A percentile compares a stretch with the other conserved stretches of the same genome.
Evolutionary conservation across 345 rosid species (phyloP).

Genomic region (Noccaea bulbosa): DNA sequence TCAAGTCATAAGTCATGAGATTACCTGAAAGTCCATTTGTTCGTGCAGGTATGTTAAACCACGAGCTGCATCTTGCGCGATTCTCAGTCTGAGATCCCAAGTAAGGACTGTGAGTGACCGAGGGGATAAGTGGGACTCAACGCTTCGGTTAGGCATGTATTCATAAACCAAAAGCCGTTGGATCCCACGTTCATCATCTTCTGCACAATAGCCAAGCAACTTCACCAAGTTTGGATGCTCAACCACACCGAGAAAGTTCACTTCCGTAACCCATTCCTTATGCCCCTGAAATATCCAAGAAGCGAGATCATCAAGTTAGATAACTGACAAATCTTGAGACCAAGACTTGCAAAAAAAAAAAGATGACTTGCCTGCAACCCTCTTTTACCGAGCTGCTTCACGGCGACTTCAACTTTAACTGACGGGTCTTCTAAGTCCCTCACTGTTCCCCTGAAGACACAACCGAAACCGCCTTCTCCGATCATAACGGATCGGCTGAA

Average conservation of each 20-base stretch:
- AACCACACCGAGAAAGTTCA: conserved; percentile 81
- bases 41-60: conserved; percentile 85
- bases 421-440: conserved; percentile 60
- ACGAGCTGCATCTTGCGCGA: conserved; percentile 91
- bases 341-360: not conserved
- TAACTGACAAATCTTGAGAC: conserved; percentile 3
- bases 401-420: conserved; percentile 74
- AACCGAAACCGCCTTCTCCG: conserved; percentile 97
- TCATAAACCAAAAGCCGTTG: conserved; percentile 87
- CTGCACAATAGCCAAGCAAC: conserved; percentile 87
- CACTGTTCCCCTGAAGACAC: conserved; percentile 70
- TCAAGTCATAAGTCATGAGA: conserved; percentile 28
- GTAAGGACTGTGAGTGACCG: conserved; percentile 61
- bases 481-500: conserved; percentile 79
- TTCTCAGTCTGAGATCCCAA: conserved; percentile 80
- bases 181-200: conserved; percentile 91
- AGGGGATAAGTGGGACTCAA: conserved; percentile 65
- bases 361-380: conserved; percentile 67
- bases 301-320: not conserved
- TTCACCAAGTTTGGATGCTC: conserved; percentile 92
- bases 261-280: conserved; percentile 93
- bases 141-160: conserved; percentile 81
- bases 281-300: conserved; percentile 67
- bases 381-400: conserved; percentile 82
- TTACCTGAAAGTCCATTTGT: conserved; percentile 91